phyloP scores from a whole-genome alignment of 2,329 filamentous ascomycete genomes.

The Cyphellophora europaea region DNA sequence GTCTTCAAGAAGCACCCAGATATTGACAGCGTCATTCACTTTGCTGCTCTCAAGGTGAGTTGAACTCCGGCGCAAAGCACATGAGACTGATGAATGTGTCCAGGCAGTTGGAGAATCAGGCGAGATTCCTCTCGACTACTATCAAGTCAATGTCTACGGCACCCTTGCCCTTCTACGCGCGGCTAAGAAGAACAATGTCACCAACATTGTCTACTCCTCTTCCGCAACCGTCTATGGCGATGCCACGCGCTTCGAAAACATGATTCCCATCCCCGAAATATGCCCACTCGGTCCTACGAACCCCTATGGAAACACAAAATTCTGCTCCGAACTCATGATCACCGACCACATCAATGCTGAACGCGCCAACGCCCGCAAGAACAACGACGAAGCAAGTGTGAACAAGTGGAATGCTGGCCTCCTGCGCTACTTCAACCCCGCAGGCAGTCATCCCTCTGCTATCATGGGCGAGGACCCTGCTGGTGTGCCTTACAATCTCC shows the following conservation, averaged over 20 bases:
- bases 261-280: constrained; percentile 97
- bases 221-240: constrained; percentile 98
- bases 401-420: constrained; percentile 89
- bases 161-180: constrained; percentile 76
- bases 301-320: constrained; percentile 95
- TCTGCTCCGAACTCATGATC: constrained; percentile 83
- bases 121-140: constrained; percentile 94
- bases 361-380: constrained; percentile 72
- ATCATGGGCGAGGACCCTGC: constrained; percentile 98
- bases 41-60: constrained; percentile 96
- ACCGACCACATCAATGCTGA: constrained; percentile 83
- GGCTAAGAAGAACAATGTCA: constrained; percentile 84
- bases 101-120: constrained; percentile 93
- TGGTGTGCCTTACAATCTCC: constrained; percentile 89
- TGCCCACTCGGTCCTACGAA: constrained; percentile 96
- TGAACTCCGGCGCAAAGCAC: no score
- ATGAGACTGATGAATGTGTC: no score
- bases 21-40: constrained; percentile 98
- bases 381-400: constrained; percentile 58
- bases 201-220: constrained; percentile 97
- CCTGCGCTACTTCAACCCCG: constrained; percentile 96
- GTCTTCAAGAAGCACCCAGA: constrained; percentile 83
- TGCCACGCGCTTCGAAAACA: constrained; percentile 87
- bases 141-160: constrained; percentile 90
- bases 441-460: constrained; percentile 85